These are phyloP conservation scores for Quillaja saponaria DNA, from an alignment of 306 rosid species.

Conservation along the genomic window DNA sequence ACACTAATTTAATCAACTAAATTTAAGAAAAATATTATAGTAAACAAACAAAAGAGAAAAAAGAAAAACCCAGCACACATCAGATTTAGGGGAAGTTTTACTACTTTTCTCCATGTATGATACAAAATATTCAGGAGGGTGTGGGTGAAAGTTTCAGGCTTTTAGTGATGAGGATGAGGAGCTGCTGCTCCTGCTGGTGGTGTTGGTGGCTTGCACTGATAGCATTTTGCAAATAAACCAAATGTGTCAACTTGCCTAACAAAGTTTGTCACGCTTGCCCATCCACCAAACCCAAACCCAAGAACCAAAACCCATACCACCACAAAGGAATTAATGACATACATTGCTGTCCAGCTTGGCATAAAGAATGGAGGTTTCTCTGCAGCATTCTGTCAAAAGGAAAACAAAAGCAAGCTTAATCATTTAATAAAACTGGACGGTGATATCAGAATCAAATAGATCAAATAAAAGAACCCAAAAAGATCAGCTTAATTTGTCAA, in stretches of 20 bases:
- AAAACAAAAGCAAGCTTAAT: background rate
- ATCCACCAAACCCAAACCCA: conserved; percentile 98
- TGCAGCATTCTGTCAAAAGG: conserved; percentile 71
- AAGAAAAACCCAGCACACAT: conserved; percentile 52
- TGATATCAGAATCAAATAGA: background rate
- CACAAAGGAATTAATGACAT: conserved; percentile 58
- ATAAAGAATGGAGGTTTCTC: conserved; percentile 89
- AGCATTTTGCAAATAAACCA: conserved; percentile 96
- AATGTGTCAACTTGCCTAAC: conserved; percentile 75
- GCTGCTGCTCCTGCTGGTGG: conserved; percentile 40
- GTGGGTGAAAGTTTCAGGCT: conserved; percentile 17
- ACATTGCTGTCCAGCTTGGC: conserved; percentile 91
- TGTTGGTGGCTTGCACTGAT: conserved; percentile 73
- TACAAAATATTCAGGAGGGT: conserved; percentile 49
- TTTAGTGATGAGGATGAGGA: conserved; percentile 38
- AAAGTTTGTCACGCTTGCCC: conserved; percentile 93
- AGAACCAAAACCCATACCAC: conserved; percentile 79
- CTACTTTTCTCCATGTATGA: conserved; percentile 63
- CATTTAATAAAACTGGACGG: background rate
- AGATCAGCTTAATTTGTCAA: too few relatives aligned
- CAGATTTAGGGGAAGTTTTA: conserved; percentile 50
- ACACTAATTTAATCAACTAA: conserved; percentile 51
- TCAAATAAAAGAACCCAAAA: too few relatives aligned
- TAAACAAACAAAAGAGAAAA: conserved; percentile 19
- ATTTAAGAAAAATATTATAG: conserved; percentile 24